These are phyloP conservation scores for Mycena chlorophos DNA, from an alignment of 768 basidiomycete species.

Conservation along the genomic window DNA sequence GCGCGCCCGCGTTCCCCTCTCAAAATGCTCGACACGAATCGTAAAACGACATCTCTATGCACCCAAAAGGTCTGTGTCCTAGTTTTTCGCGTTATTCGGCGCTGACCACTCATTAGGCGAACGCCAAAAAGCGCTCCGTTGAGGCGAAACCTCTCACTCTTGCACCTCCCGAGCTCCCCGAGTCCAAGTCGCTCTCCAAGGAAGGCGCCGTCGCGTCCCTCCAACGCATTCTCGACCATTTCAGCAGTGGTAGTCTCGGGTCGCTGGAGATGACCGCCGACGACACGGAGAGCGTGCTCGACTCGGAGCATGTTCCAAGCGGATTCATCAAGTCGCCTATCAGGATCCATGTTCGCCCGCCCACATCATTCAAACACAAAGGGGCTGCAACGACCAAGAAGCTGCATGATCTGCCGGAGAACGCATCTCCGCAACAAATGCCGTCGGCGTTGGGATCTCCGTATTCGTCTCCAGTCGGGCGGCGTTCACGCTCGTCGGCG, in stretches of 20 bases:
- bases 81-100: neutral
- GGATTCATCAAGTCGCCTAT: neutral
- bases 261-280: slow-evolving; percentile 28
- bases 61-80: neutral
- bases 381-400: neutral
- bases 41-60: neutral
- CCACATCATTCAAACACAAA: neutral
- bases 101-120: neutral
- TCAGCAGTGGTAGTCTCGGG: slow-evolving; percentile 38
- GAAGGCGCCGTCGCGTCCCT: slow-evolving; percentile 25
- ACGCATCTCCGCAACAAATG: neutral
- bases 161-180: neutral
- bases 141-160: neutral
- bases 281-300: neutral
- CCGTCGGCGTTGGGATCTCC: neutral
- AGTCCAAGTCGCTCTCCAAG: slow-evolving; percentile 7
- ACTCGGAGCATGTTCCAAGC: neutral
- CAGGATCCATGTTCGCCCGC: neutral
- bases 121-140: neutral
- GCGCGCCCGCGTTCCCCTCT: slow-evolving; percentile 6
- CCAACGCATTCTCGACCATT: slow-evolving; percentile 26
- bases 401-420: neutral
- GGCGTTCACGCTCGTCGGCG: neutral
- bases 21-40: slow-evolving; percentile 10
- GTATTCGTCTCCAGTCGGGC: neutral